Conservation (phyloP, 2,329 filamentous ascomycete genomes). For the Neonectria sp. region DNA sequence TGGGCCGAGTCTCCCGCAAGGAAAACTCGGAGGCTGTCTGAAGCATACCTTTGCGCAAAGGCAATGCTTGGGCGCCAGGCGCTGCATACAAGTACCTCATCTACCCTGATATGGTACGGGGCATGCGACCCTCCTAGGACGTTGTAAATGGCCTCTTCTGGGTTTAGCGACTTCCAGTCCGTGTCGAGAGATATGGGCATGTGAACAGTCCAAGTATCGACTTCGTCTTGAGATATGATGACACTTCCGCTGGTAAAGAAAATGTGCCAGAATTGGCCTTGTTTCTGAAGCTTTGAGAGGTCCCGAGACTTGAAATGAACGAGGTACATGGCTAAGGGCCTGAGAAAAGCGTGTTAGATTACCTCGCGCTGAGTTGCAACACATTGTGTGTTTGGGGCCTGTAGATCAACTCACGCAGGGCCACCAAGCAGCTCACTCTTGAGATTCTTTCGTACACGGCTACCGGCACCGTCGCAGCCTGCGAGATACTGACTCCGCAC, state of each 20-base stretch:
- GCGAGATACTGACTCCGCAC: background rate
- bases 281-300: background rate
- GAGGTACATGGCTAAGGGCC: background rate
- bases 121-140: slow-evolving; percentile 1
- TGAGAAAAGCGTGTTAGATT: background rate
- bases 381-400: background rate
- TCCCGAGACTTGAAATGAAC: slow-evolving; percentile 16
- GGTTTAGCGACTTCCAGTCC: background rate
- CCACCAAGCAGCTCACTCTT: background rate
- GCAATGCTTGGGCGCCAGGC: slow-evolving; percentile 40
- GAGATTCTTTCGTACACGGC: background rate
- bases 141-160: slow-evolving; percentile 11
- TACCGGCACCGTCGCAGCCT: slow-evolving; percentile 5
- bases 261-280: slow-evolving; percentile 11
- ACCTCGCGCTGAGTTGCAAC: background rate
- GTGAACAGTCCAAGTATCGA: too few species aligned
- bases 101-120: slow-evolving; percentile 31
- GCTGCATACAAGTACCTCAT: slow-evolving; percentile 40
- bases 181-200: background rate
- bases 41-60: slow-evolving; percentile 25
- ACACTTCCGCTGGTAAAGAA: background rate
- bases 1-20: slow-evolving; percentile 55
- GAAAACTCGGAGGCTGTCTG: slow-evolving; percentile 53
- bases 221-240: too few species aligned
- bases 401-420: background rate